Evolutionary conservation across 108 stramenopile genomes (phyloP), one percentile per base, ranked within the genome.

Genomic region (Cyclotella kingstonii): DNA sequence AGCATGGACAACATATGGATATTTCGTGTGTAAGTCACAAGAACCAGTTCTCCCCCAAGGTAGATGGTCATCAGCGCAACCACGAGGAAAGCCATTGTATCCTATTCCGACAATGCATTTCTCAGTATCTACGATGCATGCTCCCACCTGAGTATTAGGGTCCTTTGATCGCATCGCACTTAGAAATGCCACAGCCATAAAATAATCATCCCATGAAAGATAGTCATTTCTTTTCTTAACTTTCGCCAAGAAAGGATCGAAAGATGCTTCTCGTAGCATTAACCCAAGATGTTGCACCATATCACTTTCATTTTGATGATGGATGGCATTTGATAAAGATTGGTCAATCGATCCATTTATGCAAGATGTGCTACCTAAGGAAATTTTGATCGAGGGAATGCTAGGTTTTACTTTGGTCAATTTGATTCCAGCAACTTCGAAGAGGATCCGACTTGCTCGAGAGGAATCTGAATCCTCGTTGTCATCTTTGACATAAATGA

Each of bases 41-140:
- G 47, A 48, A 8, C 60, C 63, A 9, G 28, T 36, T 38, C 86
- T 64, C 22, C 87, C 82, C 98, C 98, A 99, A 1, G 98, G 98
- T 50, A 99, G 68, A 11, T 49, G 50, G 30, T 96, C 95, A 64
- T 99, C 98, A 42, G 78, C 78, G 63, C 96, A 97, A 0, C 95
- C 95, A 17, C 83, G 62, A 4, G 98, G 98, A 54, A 99, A 97
- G 4, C 98, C 98, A 62, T 99, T 99, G 82, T 99, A 99, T 6
- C 98, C 98, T 22, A 99, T 81, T 5, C 94, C 97, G 22, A 99
- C 84, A 54, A 99, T 98, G 26, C 90, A 80, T 26, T 82, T 85
- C 31, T 73, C 35, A 9, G 21, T 28, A 53, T 78, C 72, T 26
- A 93, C 91, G 58, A 91, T 81, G 35, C 90, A 95, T 7, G 94